These are phyloP conservation scores for Cladosporium colombiae DNA, from an alignment of 2,329 filamentous ascomycete species.

Conservation along the genomic window DNA sequence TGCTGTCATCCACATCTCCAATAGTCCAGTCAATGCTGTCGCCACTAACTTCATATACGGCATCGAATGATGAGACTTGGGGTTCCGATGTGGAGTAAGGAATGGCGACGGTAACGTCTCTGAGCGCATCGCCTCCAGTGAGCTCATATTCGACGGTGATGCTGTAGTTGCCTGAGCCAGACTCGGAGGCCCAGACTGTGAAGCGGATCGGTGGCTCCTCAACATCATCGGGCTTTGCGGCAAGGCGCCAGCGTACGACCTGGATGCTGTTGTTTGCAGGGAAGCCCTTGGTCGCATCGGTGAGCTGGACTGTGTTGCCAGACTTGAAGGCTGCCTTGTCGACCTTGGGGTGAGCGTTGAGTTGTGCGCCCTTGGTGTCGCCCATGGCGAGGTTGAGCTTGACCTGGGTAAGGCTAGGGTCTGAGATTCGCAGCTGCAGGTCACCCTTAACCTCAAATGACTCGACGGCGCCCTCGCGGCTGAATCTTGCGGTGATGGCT, in stretches of 20 bases:
- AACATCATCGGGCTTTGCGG: constrained; percentile 76
- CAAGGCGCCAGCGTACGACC: constrained; percentile 88
- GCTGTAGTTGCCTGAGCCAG: constrained; percentile 75
- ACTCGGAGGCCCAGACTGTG: constrained; percentile 96
- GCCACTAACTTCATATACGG: constrained; percentile 88
- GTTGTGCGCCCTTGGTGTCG: constrained; percentile 80
- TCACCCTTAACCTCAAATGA: constrained; percentile 90
- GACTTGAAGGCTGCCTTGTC: constrained; percentile 85
- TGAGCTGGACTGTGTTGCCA: constrained; percentile 83
- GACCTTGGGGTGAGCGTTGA: constrained; percentile 95
- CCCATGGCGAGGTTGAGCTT: constrained; percentile 78
- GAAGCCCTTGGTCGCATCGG: constrained; percentile 84
- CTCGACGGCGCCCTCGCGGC: constrained; percentile 82
- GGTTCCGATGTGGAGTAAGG: constrained; percentile 86
- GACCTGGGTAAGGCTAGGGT: constrained; percentile 86
- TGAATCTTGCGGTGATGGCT: constrained; percentile 84
- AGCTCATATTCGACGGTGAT: constrained; percentile 96
- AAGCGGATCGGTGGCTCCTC: constrained; percentile 89
- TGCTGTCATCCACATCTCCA: constrained; percentile 79
- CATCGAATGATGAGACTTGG: constrained; percentile 87
- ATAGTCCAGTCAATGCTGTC: constrained; percentile 94
- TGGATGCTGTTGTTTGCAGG: constrained; percentile 92
- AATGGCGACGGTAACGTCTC: constrained; percentile 83
- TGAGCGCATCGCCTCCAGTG: constrained; percentile 73
- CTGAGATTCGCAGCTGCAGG: constrained; percentile 84